Evolutionary conservation across 352 stramenopile genomes (phyloP).

Genomic region (Phytopythium aichiense): DNA sequence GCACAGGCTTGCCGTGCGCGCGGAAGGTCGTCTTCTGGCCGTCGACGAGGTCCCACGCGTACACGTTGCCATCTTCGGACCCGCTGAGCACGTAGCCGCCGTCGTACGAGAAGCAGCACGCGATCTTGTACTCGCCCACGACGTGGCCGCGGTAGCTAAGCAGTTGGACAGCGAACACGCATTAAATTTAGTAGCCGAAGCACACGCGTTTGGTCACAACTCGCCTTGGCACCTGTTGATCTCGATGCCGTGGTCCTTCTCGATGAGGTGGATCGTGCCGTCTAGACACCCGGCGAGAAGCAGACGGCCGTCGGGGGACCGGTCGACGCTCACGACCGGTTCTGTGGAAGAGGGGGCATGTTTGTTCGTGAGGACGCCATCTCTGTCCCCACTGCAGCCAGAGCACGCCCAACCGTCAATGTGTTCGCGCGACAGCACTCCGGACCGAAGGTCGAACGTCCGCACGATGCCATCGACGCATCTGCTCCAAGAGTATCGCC

Average conservation of each 20-base stretch:
- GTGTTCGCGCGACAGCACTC: slow-evolving; percentile 63
- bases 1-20: slow-evolving; percentile 62
- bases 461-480: slow-evolving; percentile 83
- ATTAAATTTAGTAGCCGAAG: slow-evolving; percentile 3
- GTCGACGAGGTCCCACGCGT: slow-evolving; percentile 58
- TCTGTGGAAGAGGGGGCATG: slow-evolving; percentile 26
- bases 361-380: neutral
- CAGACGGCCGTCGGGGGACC: slow-evolving; percentile 70
- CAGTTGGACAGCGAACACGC: slow-evolving; percentile 1
- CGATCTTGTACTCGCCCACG: slow-evolving; percentile 64
- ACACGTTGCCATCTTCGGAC: slow-evolving; percentile 70
- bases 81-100: slow-evolving; percentile 65
- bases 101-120: slow-evolving; percentile 62
- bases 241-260: slow-evolving; percentile 58
- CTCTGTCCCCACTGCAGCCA: neutral
- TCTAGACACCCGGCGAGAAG: slow-evolving; percentile 78
- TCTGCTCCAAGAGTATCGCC: slow-evolving; percentile 13
- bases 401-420: slow-evolving; percentile 40
- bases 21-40: slow-evolving; percentile 33
- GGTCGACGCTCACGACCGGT: slow-evolving; percentile 69
- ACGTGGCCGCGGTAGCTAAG: slow-evolving; percentile 58
- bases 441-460: slow-evolving; percentile 80
- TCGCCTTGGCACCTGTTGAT: slow-evolving; percentile 50
- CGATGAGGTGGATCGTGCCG: slow-evolving; percentile 68
- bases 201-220: neutral